Evolutionary conservation across 2,329 filamentous ascomycete genomes (phyloP).

Genomic region (Capronia epimyces): DNA sequence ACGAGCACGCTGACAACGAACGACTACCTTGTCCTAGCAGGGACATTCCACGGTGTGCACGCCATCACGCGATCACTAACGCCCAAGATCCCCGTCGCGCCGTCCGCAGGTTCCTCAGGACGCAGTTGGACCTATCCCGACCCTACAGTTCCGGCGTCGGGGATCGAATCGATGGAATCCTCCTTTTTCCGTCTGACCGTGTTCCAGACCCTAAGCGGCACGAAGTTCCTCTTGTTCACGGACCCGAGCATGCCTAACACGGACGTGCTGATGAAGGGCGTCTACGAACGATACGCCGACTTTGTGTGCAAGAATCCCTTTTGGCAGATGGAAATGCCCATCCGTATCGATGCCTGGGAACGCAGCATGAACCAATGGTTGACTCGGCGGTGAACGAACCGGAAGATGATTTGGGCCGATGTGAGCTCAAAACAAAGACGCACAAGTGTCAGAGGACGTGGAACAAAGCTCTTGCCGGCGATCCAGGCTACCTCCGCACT

Average conservation of each 20-base stretch:
- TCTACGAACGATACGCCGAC: conserved; percentile 93
- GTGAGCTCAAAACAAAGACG: background rate
- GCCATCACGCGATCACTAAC: conserved; percentile 57
- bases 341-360: conserved; percentile 93
- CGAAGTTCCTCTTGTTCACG: conserved; percentile 93
- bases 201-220: conserved; percentile 89
- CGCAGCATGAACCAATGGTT: conserved; percentile 76
- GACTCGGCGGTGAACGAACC: conserved; percentile 46
- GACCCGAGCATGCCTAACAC: conserved; percentile 83
- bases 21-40: conserved; percentile 92
- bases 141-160: conserved; percentile 45
- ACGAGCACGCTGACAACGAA: conserved; percentile 88
- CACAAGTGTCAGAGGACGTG: no score
- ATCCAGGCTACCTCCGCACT: no score
- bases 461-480: no score
- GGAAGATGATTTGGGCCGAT: background rate
- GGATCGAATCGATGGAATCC: conserved; percentile 87
- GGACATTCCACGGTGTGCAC: conserved; percentile 87
- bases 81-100: conserved; percentile 36
- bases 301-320: conserved; percentile 99
- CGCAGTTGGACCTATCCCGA: conserved; percentile 31
- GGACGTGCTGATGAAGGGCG: conserved; percentile 72
- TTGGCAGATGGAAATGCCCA: conserved; percentile 95
- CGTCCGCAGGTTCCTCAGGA: conserved; percentile 30
- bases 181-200: conserved; percentile 94